A percentile compares a stretch with the other conserved stretches of the same genome.
phyloP scores from a whole-genome alignment of 2,329 filamentous ascomycete genomes.

The Raffaelea arxii region DNA sequence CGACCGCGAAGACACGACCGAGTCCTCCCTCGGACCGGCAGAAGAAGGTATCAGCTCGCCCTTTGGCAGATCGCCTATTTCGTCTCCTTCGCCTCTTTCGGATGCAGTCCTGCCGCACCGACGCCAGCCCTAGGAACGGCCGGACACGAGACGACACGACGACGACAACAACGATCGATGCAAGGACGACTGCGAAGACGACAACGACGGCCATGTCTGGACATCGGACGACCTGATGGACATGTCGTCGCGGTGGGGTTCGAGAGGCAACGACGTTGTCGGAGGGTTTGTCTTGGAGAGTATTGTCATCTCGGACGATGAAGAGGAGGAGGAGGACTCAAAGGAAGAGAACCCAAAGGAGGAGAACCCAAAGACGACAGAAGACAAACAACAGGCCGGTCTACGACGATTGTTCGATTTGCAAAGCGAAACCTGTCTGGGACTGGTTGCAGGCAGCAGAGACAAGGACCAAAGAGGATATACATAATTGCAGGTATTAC shows the following conservation, averaged over 20 bases:
- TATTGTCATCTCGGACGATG: too few relatives aligned
- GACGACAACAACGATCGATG: background rate
- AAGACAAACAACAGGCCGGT: background rate
- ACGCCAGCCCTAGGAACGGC: background rate
- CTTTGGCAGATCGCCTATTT: too few relatives aligned
- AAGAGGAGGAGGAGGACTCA: too few relatives aligned
- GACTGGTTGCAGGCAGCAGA: conserved; percentile 3
- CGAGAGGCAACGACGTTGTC: too few relatives aligned
- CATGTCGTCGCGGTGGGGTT: background rate
- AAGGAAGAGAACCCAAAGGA: too few relatives aligned
- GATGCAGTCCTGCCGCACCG: background rate
- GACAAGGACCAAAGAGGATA: too few relatives aligned
- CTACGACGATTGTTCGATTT: background rate
- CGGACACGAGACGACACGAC: background rate
- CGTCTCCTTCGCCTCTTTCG: too few relatives aligned
- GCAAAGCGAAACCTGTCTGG: conserved; percentile 1
- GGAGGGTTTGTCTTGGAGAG: too few relatives aligned
- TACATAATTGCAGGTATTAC: too few relatives aligned
- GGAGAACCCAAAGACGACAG: background rate
- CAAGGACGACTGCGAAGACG: background rate
- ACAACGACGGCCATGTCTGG: background rate
- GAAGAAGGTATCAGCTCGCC: conserved; percentile 8
- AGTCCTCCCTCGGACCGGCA: background rate
- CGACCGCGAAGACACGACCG: too few relatives aligned
- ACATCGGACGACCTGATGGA: too few relatives aligned